phyloP scores from a whole-genome alignment of 176 grass and related monocot species.

The Tuctoria greenei region DNA sequence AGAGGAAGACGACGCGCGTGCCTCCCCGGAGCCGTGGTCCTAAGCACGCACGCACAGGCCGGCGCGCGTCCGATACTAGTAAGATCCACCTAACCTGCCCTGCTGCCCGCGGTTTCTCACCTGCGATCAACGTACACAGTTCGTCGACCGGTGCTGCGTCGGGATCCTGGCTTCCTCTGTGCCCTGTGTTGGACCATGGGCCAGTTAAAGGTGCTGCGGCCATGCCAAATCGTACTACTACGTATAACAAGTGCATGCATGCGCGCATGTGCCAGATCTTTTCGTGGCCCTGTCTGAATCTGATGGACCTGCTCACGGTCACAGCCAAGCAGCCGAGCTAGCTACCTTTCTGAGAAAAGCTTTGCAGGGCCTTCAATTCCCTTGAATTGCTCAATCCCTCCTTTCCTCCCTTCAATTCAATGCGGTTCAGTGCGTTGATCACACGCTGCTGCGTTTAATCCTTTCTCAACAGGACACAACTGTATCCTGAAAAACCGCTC shows the following conservation, averaged over 20 bases:
- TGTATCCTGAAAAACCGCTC: neutral
- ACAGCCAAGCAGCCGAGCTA: neutral
- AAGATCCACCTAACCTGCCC: neutral
- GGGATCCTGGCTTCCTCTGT: neutral
- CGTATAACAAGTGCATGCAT: neutral
- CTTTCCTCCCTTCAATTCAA: neutral
- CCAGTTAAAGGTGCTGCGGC: neutral
- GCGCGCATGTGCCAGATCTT: neutral
- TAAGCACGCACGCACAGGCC: too few relatives aligned
- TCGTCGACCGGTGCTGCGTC: neutral
- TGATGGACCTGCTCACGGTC: neutral
- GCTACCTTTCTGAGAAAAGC: neutral
- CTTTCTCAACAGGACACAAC: neutral
- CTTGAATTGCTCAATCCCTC: neutral
- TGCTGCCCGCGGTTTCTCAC: neutral
- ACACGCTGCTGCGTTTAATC: neutral
- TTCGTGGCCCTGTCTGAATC: neutral
- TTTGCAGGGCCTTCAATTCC: slow-evolving; percentile 19
- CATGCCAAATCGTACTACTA: neutral
- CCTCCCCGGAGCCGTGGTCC: too few relatives aligned
- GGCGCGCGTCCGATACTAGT: too few relatives aligned
- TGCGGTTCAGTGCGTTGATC: neutral
- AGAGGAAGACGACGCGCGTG: neutral
- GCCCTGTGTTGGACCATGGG: neutral
- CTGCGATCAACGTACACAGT: slow-evolving; percentile 4